A percentile compares a stretch with the other conserved stretches of the same genome.
Conservation (phyloP, 305 asterid species). For the Fraxinus latifolia region DNA sequence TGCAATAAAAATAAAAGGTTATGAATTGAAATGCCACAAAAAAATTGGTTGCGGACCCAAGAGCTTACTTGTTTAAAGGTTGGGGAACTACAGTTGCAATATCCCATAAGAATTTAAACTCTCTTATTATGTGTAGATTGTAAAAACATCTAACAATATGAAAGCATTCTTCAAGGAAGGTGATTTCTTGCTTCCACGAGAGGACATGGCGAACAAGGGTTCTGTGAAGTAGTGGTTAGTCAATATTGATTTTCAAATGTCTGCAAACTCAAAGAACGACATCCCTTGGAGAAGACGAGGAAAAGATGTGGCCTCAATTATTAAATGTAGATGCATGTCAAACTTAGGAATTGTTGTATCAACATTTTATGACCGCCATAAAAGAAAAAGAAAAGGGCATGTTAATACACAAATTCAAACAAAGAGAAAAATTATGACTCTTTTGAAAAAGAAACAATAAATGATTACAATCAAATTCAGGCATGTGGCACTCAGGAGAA, state of each 20-base stretch:
- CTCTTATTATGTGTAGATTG: not conserved
- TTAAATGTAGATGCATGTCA: not conserved
- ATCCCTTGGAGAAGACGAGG: conserved; percentile 1
- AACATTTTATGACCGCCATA: not conserved
- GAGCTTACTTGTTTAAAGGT: not conserved
- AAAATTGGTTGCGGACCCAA: not conserved
- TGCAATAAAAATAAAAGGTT: not conserved
- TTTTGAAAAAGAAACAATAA: not conserved
- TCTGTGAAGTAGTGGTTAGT: not conserved
- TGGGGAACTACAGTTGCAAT: not conserved
- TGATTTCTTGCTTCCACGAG: not conserved
- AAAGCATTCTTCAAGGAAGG: not conserved
- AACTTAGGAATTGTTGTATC: not conserved
- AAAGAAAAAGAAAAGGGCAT: not conserved
- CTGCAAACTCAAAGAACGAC: conserved; percentile 1
- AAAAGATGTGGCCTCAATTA: conserved; percentile 19
- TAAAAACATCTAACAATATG: not conserved
- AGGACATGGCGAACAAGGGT: not conserved
- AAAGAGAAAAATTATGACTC: not conserved
- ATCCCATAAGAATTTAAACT: not conserved
- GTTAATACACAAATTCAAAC: not conserved
- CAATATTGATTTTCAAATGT: not conserved
- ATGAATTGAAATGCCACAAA: not conserved
- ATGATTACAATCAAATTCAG: not conserved
- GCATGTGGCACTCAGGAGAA: not conserved